Base-by-base conservation (phyloP, 768 basidiomycete species). In the Gyrodon lividus region DNA sequence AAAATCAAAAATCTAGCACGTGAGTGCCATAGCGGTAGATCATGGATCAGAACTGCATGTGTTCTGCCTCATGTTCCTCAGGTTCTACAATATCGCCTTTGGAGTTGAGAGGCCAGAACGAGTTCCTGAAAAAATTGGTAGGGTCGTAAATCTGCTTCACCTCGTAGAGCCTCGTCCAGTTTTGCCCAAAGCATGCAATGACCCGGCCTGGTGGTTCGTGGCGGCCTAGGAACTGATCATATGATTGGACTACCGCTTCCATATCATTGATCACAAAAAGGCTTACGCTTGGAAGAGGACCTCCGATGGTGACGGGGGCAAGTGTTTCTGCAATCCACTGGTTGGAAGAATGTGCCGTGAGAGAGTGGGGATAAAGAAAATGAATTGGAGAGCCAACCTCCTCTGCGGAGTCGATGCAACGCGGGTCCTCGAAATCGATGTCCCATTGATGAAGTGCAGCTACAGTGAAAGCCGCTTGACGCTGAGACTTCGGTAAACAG, bases 371-470 rank as follows among this genome's bases (percentile, higher is more conserved):
- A 26, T 16, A 9, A 37, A 14, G 44, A 39, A 33, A 24, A 41
- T 40, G 33, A 28, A 39, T 10, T 26, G 34, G 39, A n/a, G 28
- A 12, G 58, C 77, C 59, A 50, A 87, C 88, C 70, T 88, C 86
- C 69, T 94, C 90, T 14, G 92, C 92, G 37, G 90, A 86, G 46
- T 77, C 76, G 40, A 92, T 76, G 56, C 92, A 96, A n/a, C 82
- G 75, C 39, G 84, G 81, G 62, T 96, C 92, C 55, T 87, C 81
- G 38, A 87, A 72, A 26, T 85, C 80, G 72, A 93, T 86, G 54
- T 90, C 87, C 93, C 93, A 96, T 64, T 96, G 93, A 67, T 95
- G 93, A 22, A 95, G 74, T 16, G 93, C 92, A 3, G 90, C 88
- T 48, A 96, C 83, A 2, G 89, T 93, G 70, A 92, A 96, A 8